Conservation (phyloP, 768 basidiomycete species). For the Tulasnella sp. region DNA sequence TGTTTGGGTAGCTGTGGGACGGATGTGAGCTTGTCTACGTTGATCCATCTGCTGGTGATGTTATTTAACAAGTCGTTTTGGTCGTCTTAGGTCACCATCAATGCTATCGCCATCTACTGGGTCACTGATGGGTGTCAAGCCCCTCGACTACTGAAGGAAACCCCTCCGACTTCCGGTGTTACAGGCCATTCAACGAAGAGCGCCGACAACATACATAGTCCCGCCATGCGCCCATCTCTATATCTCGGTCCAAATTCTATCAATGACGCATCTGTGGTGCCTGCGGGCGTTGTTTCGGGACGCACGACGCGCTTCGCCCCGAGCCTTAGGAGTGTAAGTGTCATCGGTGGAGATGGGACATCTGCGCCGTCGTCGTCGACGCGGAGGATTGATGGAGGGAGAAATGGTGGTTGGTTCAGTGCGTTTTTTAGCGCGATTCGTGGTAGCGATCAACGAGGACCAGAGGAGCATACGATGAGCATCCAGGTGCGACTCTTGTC, state of each 20-base stretch:
- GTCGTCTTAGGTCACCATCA: slow-evolving; percentile 12
- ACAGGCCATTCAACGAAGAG: background rate
- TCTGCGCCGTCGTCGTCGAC: background rate
- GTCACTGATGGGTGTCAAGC: slow-evolving; percentile 3
- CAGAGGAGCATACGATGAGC: slow-evolving; percentile 11
- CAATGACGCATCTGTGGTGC: background rate
- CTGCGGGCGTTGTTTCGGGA: background rate
- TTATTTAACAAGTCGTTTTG: background rate
- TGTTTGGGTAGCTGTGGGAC: slow-evolving; percentile 19
- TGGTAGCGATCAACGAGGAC: background rate
- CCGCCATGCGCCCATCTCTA: background rate
- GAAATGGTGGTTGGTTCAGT: background rate
- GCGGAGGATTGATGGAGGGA: background rate
- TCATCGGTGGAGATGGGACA: background rate
- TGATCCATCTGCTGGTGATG: background rate
- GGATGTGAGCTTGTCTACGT: background rate
- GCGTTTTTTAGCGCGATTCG: background rate
- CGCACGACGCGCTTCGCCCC: background rate
- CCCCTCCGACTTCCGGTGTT: background rate
- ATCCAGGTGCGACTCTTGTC: background rate
- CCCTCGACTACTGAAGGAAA: background rate
- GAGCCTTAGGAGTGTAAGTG: background rate
- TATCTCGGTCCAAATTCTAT: background rate
- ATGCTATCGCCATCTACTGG: slow-evolving; percentile 17
- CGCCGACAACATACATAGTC: background rate